These are phyloP conservation scores for Pichia sp. DNA, from an alignment of 1,139 yeast species.

Conservation along the genomic window DNA sequence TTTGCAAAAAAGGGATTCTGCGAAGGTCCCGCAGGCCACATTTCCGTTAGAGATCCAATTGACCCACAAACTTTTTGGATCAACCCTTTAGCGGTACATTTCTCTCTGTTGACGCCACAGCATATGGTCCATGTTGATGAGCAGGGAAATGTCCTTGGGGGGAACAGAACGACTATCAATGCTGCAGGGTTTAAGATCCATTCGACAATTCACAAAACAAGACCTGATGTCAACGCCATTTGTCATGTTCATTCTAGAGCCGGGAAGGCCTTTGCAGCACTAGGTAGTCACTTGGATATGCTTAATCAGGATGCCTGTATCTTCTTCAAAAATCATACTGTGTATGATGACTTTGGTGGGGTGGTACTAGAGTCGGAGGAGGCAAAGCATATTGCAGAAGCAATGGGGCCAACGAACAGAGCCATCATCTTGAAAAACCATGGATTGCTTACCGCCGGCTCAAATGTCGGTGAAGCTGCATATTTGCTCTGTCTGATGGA, in stretches of 20 bases:
- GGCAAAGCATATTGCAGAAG: conserved; percentile 61
- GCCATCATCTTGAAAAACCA: conserved; percentile 71
- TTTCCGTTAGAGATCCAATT: conserved; percentile 76
- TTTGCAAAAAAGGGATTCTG: conserved; percentile 69
- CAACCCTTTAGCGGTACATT: conserved; percentile 71
- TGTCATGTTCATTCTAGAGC: conserved; percentile 73
- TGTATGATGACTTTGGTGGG: conserved; percentile 70
- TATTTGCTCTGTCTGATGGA: conserved; percentile 52
- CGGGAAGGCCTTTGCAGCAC: conserved; percentile 72
- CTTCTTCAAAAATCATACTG: conserved; percentile 62
- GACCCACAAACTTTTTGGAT: conserved; percentile 72
- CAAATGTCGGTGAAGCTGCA: conserved; percentile 76
- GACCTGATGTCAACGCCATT: conserved; percentile 79
- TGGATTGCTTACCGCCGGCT: conserved; percentile 75
- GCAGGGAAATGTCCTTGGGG: conserved; percentile 52
- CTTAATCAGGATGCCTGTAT: conserved; percentile 72
- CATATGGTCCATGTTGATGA: conserved; percentile 78
- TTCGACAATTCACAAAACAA: conserved; percentile 66
- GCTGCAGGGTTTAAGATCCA: conserved; percentile 82
- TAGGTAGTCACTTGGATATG: conserved; percentile 72
- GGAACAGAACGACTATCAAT: conserved; percentile 47
- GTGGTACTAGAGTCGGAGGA: conserved; percentile 70
- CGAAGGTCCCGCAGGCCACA: conserved; percentile 82
- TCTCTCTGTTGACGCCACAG: conserved; percentile 62
- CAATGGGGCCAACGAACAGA: conserved; percentile 55